These are phyloP conservation scores for Amoebophrya sp. DNA, from an alignment of 169 alveolate species.

Conservation along the genomic window DNA sequence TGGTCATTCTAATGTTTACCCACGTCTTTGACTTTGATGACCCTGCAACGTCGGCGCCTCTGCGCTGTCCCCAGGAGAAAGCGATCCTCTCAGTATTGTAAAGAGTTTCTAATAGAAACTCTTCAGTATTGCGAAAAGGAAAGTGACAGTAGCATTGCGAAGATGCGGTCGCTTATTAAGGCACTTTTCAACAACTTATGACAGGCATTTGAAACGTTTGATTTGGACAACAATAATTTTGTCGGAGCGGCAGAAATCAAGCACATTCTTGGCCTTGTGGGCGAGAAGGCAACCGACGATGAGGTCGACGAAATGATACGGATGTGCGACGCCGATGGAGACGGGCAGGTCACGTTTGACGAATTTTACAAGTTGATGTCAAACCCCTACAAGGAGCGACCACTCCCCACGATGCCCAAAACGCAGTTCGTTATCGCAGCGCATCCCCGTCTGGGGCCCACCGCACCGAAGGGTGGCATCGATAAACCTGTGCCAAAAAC, in stretches of 20 bases:
- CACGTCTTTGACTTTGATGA: too few species aligned
- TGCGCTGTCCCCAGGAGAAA: too few species aligned
- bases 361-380: conserved; percentile 39
- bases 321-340: conserved; percentile 65
- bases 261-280: conserved; percentile 32
- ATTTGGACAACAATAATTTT: background rate
- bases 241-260: conserved; percentile 18
- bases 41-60: too few species aligned
- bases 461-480: conserved; percentile 2
- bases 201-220: background rate
- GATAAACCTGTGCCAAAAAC: background rate
- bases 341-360: conserved; percentile 60
- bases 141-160: too few species aligned
- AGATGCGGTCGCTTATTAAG: too few species aligned
- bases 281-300: conserved; percentile 62
- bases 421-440: background rate
- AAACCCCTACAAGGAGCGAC: background rate
- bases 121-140: too few species aligned
- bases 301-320: conserved; percentile 66
- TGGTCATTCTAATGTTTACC: too few species aligned
- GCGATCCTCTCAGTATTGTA: too few species aligned
- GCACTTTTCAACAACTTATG: too few species aligned
- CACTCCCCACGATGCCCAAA: background rate
- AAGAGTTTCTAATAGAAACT: too few species aligned
- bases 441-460: background rate